Evolutionary conservation across 2,329 filamentous ascomycete species (phyloP), one percentile per base, ranked within the genome.

Genomic region (Calycina marina): DNA sequence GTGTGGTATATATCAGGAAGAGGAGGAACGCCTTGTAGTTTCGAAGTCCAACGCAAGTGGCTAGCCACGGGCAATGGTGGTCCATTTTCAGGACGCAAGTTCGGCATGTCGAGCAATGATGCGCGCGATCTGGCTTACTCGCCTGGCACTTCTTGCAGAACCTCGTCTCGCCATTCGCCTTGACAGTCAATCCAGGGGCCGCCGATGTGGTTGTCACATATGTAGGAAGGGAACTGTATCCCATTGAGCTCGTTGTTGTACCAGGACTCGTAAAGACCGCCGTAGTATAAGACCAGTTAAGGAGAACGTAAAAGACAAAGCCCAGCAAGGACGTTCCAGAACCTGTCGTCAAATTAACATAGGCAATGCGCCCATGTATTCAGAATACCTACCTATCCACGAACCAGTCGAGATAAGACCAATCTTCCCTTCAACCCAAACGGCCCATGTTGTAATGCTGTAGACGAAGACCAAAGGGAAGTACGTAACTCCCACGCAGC

Each of bases 61-160:
- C 88, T 30, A 98, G 68, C 90, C 90, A 98, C 11, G 90, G 90
- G 55, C 90, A 98, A 60, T 98, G 90, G 56, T 98, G 90, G 54
- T 98, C 90, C 90, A 98, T 98, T 65, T 98, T 98, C 55, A 98
- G 66, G 15, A 98, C 86, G 55, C 90, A 98, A 50, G 80, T 78
- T 45, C 78, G 74, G 59, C 90, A 98, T 4, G 85, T 92, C 8
- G 84, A 93, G 66, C 90, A 98, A 62, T 98, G 90, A 56, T 98
- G 90, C 18, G 88, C 76, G 39, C 90, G 82, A 59, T 98, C 90
- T 25, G 90, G 90, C 61, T 98, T 98, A 41, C 81, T 73, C 32
- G 77, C 77, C 60, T 92, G 82, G 57, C 90, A 98, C 60, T 98
- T 98, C 61, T 96, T 96, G 67, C 90, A 98, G 62, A 79, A 96